Evolutionary conservation across 306 rosid genomes (phyloP), one percentile per base, ranked within the genome.

Genomic region (Coriaria nepalensis): DNA sequence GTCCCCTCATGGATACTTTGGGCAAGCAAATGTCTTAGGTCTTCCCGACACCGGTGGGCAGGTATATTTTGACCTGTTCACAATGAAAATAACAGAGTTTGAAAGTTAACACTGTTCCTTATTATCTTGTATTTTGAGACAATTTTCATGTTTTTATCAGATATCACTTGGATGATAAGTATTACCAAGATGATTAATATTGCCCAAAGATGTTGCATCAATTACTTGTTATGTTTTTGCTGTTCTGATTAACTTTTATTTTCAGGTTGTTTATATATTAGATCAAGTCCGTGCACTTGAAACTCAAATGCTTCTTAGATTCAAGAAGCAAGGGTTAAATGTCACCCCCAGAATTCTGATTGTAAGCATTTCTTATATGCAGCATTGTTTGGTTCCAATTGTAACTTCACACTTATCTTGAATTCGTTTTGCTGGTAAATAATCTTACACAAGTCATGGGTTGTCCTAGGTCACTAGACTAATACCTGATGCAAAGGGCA

Each of bases 1-100:
- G 46, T 90, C 97, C 65, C 93, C 93, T 12, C 95, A 88, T 47
- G 95, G 95, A 41, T 84, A 68, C 82, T 90, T 84, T 52, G 95
- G 93, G 55, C 97, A 90, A 72, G 95, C 93, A 57, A 90, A 90
- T 64, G 97, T 90, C 45, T 65, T 90, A 40, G 97, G 97, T 61
- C 74, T 90, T 70, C 97, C 94, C 0, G 97, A 90, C 76, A 90
- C 95, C n/a, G 97, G 97, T 39, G 95, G 93, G 15, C 97, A 90
- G 95, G 97, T 84, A 81, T 47, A 60, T 8, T 43, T 54, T 48
- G 43, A 34, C 7, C 44, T 36, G 47, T 57, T 5, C 14, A 33
- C 5, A 13, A 37, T 37, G 2, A 20, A 45, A 50, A 34, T 11
- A 35, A 34, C 29, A 12, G 8, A 4, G 15, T 15, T 36, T 11